Conservation (phyloP, 2,329 filamentous ascomycete genomes). For the Cladosporium sp. region DNA sequence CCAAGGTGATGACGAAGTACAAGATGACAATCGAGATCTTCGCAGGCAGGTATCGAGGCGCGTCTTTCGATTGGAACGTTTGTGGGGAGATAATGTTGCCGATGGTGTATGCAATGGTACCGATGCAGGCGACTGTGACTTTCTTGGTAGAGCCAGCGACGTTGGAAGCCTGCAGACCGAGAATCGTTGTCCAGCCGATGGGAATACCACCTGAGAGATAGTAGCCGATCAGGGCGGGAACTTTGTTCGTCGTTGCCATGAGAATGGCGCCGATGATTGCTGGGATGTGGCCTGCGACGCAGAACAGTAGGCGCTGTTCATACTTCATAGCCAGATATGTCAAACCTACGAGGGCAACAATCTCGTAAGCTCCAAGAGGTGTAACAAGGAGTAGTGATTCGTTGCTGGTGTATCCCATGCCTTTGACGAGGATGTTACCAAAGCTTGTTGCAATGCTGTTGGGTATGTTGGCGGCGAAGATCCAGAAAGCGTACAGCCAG, state of each 20-base stretch:
- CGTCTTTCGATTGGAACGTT: slow-evolving; percentile 40
- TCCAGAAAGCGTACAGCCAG: slow-evolving; percentile 32
- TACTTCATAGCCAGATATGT: not conserved
- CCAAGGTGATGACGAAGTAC: not conserved
- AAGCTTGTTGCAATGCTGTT: slow-evolving; percentile 57
- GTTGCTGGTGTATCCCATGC: slow-evolving; percentile 35
- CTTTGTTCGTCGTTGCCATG: slow-evolving; percentile 40
- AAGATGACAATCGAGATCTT: slow-evolving; percentile 30
- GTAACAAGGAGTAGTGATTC: slow-evolving; percentile 49
- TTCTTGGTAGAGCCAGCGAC: slow-evolving; percentile 72
- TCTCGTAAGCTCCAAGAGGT: slow-evolving; percentile 55
- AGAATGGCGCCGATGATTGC: slow-evolving; percentile 36
- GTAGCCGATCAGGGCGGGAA: slow-evolving; percentile 42
- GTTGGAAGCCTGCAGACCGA: slow-evolving; percentile 51
- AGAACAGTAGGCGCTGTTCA: not conserved
- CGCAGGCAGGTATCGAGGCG: slow-evolving; percentile 43
- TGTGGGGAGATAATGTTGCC: slow-evolving; percentile 45
- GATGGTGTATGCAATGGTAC: slow-evolving; percentile 37
- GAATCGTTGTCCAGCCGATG: slow-evolving; percentile 38
- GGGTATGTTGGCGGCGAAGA: slow-evolving; percentile 52
- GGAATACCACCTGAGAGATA: slow-evolving; percentile 43
- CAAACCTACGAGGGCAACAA: slow-evolving; percentile 37
- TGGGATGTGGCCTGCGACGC: slow-evolving; percentile 19
- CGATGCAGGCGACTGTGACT: slow-evolving; percentile 55
- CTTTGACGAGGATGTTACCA: slow-evolving; percentile 49